Conservation (phyloP, 1,284 basidiomycete genomes). For the Hymenochaete sp. region DNA sequence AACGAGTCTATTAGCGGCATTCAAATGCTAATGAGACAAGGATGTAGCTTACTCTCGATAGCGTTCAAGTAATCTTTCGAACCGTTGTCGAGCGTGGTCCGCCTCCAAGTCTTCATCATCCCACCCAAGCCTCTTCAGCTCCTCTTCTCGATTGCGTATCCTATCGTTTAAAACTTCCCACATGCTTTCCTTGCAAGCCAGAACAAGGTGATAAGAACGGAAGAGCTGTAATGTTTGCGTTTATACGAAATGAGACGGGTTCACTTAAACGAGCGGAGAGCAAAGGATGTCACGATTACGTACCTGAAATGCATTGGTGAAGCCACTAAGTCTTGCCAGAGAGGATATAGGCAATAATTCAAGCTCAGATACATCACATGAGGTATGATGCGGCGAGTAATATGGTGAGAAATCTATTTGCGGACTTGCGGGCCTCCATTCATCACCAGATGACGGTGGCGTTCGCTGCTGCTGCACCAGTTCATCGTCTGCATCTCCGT, state of each 20-base stretch:
- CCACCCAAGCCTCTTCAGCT: constrained; percentile 55
- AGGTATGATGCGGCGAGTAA: constrained; percentile 23
- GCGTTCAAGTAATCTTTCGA: constrained; percentile 54
- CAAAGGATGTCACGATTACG: too few species aligned
- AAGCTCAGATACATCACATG: constrained; percentile 31
- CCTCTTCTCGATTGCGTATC: constrained; percentile 43
- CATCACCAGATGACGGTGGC: constrained; percentile 15
- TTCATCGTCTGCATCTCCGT: constrained; percentile 10
- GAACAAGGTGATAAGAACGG: constrained; percentile 51
- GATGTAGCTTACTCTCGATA: constrained; percentile 42
- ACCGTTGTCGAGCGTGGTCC: constrained; percentile 45
- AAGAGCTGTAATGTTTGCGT: constrained; percentile 46
- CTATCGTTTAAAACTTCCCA: constrained; percentile 67
- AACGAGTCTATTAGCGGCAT: not conserved
- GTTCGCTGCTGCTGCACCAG: constrained; percentile 9
- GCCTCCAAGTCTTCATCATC: constrained; percentile 53
- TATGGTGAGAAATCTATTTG: constrained; percentile 7
- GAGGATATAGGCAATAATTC: constrained; percentile 38
- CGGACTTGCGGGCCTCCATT: constrained; percentile 4
- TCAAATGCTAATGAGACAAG: not conserved
- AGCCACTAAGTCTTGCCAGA: constrained; percentile 42
- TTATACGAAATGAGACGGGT: constrained; percentile 31
- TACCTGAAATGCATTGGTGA: constrained; percentile 46
- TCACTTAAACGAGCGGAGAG: too few species aligned
- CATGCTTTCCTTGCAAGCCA: constrained; percentile 69